Evolutionary conservation across 805 yeast species (phyloP).

Genomic region (Ogataea trehalophila): DNA sequence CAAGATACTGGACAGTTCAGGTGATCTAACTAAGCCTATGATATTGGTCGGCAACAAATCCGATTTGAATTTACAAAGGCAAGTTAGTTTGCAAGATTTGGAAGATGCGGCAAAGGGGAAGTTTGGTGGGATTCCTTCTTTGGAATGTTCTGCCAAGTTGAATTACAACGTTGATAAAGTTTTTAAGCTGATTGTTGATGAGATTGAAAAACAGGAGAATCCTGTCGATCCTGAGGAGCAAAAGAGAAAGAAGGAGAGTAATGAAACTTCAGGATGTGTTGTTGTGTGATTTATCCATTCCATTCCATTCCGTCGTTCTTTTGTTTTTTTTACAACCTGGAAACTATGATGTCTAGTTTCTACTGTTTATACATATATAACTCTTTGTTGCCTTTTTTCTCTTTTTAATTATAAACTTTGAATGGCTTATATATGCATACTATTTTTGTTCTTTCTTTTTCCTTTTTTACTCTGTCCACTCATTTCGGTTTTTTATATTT

Average conservation of each 20-base stretch:
- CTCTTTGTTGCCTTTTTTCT: no score
- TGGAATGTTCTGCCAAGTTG: conserved; percentile 47
- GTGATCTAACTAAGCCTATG: conserved; percentile 42
- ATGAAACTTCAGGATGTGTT: not conserved
- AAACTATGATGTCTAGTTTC: no score
- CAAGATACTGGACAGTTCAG: conserved; percentile 68
- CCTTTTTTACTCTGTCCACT: no score
- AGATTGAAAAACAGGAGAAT: conserved; percentile 43
- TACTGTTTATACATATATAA: no score
- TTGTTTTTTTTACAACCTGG: no score
- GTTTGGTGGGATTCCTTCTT: conserved; percentile 38
- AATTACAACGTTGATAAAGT: conserved; percentile 43
- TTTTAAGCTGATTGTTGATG: conserved; percentile 54
- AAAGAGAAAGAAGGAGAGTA: not conserved
- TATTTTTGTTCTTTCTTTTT: no score
- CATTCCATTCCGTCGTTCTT: no score
- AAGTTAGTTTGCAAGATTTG: conserved; percentile 51
- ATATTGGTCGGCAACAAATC: conserved; percentile 46
- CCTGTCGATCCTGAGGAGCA: conserved; percentile 7
- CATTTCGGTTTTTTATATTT: no score
- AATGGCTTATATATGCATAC: no score
- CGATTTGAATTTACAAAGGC: conserved; percentile 55
- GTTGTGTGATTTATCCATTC: not conserved
- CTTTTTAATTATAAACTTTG: no score
- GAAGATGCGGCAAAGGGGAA: conserved; percentile 34